Percentiles rank a stretch among this genome's conserved stretches.
Conservation (phyloP, 2,329 filamentous ascomycete genomes). For the Trichoderma citrinoviride region DNA sequence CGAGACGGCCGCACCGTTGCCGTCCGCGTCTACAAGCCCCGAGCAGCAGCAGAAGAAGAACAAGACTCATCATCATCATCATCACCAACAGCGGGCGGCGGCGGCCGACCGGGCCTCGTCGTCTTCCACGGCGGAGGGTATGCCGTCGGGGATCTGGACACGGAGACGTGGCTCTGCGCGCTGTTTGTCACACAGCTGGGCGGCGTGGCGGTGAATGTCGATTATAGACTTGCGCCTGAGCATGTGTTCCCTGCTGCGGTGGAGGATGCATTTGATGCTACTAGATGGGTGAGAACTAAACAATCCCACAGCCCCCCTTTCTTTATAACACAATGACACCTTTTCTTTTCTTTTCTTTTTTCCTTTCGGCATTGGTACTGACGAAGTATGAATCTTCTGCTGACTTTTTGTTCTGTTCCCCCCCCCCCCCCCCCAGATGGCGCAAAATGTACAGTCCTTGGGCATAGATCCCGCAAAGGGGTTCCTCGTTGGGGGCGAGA, state of each 20-base stretch:
- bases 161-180: constrained; percentile 28
- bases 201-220: constrained; percentile 27
- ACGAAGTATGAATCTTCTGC: too few relatives aligned
- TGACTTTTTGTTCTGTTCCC: too few relatives aligned
- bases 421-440: too few relatives aligned
- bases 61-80: too few relatives aligned
- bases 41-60: constrained; percentile 6
- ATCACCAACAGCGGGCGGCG: too few relatives aligned
- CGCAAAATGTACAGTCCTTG: constrained; percentile 24
- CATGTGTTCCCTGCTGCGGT: constrained; percentile 32
- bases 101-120: constrained; percentile 26
- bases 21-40: constrained; percentile 28
- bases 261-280: constrained; percentile 32
- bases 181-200: constrained; percentile 30
- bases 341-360: background rate
- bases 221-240: constrained; percentile 33
- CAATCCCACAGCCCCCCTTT: too few relatives aligned
- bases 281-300: constrained; percentile 29
- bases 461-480: constrained; percentile 30
- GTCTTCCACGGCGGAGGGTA: constrained; percentile 34
- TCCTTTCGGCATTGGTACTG: too few relatives aligned
- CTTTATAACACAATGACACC: too few relatives aligned
- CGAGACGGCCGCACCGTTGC: constrained; percentile 27
- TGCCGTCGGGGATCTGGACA: constrained; percentile 29
- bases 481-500: constrained; percentile 31